A percentile compares a stretch with the other conserved stretches of the same genome.
Evolutionary conservation across 2,329 filamentous ascomycete genomes (phyloP).

Genomic region (Grosmannia huntii): DNA sequence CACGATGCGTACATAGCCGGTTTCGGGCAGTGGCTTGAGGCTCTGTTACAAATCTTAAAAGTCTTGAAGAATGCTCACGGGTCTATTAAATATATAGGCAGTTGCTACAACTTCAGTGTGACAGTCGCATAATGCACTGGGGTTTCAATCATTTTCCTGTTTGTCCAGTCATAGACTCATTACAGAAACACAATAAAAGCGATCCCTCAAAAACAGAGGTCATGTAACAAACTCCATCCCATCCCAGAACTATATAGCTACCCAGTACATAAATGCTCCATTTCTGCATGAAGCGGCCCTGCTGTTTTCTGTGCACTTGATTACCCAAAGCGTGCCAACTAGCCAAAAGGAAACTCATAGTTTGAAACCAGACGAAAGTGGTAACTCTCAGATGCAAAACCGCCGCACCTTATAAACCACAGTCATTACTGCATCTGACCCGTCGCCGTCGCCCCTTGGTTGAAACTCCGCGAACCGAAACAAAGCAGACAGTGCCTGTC

Average conservation of each 20-base stretch:
- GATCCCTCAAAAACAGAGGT: slow-evolving; percentile 3
- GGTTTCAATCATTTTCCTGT: neutral
- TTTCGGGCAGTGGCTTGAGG: too few relatives aligned
- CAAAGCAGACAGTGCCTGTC: neutral
- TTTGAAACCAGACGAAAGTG: neutral
- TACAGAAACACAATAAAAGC: slow-evolving; percentile 7
- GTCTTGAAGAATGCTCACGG: neutral
- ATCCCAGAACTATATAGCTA: neutral
- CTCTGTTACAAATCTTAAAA: too few relatives aligned
- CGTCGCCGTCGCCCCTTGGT: neutral
- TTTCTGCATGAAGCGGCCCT: neutral
- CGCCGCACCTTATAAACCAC: neutral
- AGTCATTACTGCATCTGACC: neutral
- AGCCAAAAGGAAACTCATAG: neutral
- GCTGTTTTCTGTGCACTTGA: neutral
- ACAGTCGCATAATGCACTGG: neutral
- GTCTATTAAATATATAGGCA: neutral
- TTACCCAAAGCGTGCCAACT: neutral
- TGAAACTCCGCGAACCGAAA: neutral
- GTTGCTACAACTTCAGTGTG: neutral
- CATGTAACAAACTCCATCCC: neutral
- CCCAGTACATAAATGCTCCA: neutral
- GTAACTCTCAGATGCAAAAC: neutral
- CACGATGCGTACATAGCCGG: too few relatives aligned
- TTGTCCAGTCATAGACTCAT: neutral